A percentile compares a stretch with the other conserved stretches of the same genome.
Conservation (phyloP, 2,329 filamentous ascomycete genomes). For the Orbilia ellipsospora region DNA sequence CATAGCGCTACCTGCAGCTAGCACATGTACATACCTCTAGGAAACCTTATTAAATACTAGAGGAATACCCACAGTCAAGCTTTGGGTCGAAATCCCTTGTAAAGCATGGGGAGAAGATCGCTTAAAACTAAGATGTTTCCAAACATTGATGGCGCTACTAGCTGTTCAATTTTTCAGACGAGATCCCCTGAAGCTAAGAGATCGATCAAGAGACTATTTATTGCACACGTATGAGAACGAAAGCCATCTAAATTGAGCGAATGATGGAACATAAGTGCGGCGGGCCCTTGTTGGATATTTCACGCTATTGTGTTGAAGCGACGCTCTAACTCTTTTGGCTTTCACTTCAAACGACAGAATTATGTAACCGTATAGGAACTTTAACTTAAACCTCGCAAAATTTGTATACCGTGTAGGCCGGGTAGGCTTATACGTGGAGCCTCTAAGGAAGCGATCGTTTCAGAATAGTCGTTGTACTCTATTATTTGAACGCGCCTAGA, state of each 20-base stretch:
- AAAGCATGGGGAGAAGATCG: neutral
- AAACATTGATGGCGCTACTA: slow-evolving; percentile 31
- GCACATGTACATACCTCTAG: too few relatives aligned
- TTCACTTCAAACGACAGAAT: slow-evolving; percentile 16
- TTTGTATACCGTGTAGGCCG: too few relatives aligned
- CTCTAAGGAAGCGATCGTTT: too few relatives aligned
- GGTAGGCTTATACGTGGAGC: too few relatives aligned
- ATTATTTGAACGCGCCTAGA: neutral
- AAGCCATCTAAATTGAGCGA: slow-evolving; percentile 29
- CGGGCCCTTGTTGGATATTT: slow-evolving; percentile 40
- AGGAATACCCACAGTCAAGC: slow-evolving; percentile 17
- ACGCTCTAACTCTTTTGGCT: slow-evolving; percentile 1
- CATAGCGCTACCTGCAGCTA: too few relatives aligned
- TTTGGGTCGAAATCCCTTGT: slow-evolving; percentile 1
- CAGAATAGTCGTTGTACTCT: neutral
- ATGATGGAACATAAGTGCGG: slow-evolving; percentile 28
- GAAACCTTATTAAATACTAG: neutral
- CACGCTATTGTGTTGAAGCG: slow-evolving; percentile 4
- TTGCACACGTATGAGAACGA: neutral
- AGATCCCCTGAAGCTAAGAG: slow-evolving; percentile 10
- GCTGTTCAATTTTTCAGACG: slow-evolving; percentile 26
- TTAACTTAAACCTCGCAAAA: too few relatives aligned
- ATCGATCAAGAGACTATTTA: neutral
- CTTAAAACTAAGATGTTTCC: slow-evolving; percentile 1
- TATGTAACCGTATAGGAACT: too few relatives aligned